These are phyloP conservation scores for Pleurotus eryngii DNA, from an alignment of 768 basidiomycete species.

Conservation along the genomic window DNA sequence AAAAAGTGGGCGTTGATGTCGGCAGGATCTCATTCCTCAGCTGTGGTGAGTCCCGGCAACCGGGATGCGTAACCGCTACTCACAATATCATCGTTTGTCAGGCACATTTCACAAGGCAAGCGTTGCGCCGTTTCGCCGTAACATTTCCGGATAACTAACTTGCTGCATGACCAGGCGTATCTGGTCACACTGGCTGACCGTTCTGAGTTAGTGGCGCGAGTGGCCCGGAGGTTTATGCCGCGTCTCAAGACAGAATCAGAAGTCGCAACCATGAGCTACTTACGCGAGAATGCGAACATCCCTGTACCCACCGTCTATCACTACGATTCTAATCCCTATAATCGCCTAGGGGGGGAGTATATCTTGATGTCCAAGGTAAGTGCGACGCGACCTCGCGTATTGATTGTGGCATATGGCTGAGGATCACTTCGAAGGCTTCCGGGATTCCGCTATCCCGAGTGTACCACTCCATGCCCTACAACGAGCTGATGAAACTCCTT, in stretches of 20 bases:
- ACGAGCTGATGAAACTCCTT: conserved; percentile 59
- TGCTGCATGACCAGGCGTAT: conserved; percentile 54
- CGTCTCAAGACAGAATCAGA: conserved; percentile 85
- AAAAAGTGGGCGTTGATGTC: conserved; percentile 64
- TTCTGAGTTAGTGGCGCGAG: conserved; percentile 68
- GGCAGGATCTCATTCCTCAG: conserved; percentile 71
- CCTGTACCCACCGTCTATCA: conserved; percentile 76
- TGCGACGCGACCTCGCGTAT: conserved; percentile 5
- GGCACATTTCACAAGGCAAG: conserved; percentile 83
- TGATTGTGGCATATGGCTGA: conserved; percentile 16
- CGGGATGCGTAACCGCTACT: conserved; percentile 9
- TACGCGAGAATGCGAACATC: conserved; percentile 64
- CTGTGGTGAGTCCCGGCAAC: conserved; percentile 49
- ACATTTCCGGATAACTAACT: conserved; percentile 3
- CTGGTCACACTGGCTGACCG: conserved; percentile 63
- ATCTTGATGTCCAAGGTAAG: conserved; percentile 84
- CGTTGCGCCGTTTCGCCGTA: neutral
- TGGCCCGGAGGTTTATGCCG: conserved; percentile 84
- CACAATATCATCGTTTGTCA: conserved; percentile 20
- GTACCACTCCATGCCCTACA: conserved; percentile 68
- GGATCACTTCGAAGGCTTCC: conserved; percentile 46
- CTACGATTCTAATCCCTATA: conserved; percentile 81
- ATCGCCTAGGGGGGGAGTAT: conserved; percentile 81
- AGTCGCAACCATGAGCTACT: conserved; percentile 80
- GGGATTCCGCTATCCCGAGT: conserved; percentile 70